Base-by-base conservation (phyloP, 441 rosid species). In the Jatropha podagrica region DNA sequence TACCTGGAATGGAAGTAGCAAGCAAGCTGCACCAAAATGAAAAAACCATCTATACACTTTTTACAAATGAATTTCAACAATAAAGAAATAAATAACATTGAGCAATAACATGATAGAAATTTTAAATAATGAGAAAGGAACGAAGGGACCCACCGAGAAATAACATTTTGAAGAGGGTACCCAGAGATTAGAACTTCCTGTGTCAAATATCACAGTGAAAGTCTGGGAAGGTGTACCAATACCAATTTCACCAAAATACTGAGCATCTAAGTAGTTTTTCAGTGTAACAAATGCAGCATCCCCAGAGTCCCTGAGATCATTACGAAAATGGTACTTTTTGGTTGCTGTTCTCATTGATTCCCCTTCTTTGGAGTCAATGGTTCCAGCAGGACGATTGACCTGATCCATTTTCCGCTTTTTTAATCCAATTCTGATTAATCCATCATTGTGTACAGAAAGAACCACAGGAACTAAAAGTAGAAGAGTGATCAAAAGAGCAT, bases 181-280 rank as follows among this genome's bases (percentile, higher is more conserved):
- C 98, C 96, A 93, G 71, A 93, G 83, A 77, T 93, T 91, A 42
- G 98, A 93, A 77, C 96, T 91, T 61, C 98, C 95, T 0, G 98
- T 93, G 80, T 93, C 98, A 68, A 93, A 93, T 26, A 93, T 83
- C 82, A 91, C 96, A 0, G 90, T 88, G 79, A 93, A 93, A 32
- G 86, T 91, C 72, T 93, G 96, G 8, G 92, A 76, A 26, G 98
- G 95, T 12, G 86, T 85, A 18, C 98, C 96, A 44, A 91, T 81
- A 38, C 86, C 90, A 73, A 93, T 88, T 83, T 90, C 95, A 71
- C 96, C 96, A 79, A 81, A 90, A 74, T 93, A 93, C 77, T 91
- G 98, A 80, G 96, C 92, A 73, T 91, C 91, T 89, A 93, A 67
- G 84, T 90, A 90, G 79, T 93, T 91, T 74, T 86, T 85, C 15